A percentile compares a stretch with the other conserved stretches of the same genome.
phyloP scores from a whole-genome alignment of 148 eudicot species.

The Fagopyrum esculentum region DNA sequence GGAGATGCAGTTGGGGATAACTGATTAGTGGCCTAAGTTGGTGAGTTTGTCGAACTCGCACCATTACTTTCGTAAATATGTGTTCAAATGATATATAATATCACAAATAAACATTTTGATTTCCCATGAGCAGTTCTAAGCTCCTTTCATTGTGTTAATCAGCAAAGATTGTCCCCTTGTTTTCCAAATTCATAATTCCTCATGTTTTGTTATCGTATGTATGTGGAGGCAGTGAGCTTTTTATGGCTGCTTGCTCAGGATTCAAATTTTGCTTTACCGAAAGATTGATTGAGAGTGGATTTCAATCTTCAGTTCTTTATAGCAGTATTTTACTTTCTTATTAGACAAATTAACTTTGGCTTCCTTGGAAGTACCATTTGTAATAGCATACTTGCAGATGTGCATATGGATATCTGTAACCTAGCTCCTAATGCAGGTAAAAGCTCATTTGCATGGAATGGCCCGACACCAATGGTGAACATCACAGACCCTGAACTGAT shows the following conservation, averaged over 20 bases:
- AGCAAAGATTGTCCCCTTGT: too few species aligned
- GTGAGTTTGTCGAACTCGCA: too few species aligned
- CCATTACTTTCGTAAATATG: too few species aligned
- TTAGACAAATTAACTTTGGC: background rate
- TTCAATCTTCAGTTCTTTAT: too few species aligned
- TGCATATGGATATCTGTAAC: background rate
- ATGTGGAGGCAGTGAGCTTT: background rate
- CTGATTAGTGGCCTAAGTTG: too few species aligned
- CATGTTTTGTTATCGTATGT: too few species aligned
- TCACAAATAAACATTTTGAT: too few species aligned
- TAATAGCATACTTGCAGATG: background rate
- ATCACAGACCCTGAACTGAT: constrained; percentile 7
- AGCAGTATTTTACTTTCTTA: background rate
- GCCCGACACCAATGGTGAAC: constrained; percentile 12
- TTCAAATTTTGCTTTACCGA: background rate
- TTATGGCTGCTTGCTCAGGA: background rate
- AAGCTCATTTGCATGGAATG: constrained; percentile 12
- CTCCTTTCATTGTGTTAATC: too few species aligned
- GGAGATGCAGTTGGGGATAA: too few species aligned
- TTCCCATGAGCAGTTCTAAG: too few species aligned
- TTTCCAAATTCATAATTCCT: background rate
- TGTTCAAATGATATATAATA: too few species aligned
- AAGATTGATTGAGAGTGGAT: too few species aligned
- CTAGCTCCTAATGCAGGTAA: constrained; percentile 7
- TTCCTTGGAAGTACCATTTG: background rate